A percentile compares a stretch with the other conserved stretches of the same genome.
These are phyloP conservation scores for Citrus unshiu DNA, from an alignment of 345 rosid genomes.

Conservation along the genomic window DNA sequence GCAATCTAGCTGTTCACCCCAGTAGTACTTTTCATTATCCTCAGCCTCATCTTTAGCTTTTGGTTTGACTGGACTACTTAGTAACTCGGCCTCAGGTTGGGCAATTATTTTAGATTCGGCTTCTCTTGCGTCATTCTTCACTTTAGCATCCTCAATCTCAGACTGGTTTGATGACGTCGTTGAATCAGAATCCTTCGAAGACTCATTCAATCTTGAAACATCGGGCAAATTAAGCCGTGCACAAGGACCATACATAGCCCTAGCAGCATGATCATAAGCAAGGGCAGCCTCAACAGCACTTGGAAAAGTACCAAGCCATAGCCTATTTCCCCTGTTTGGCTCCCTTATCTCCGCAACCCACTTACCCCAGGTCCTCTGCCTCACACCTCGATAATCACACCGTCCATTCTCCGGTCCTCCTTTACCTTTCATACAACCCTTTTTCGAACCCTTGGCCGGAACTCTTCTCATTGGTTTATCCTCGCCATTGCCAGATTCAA, in stretches of 20 bases:
- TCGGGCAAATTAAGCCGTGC: constrained; percentile 64
- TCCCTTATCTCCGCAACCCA: constrained; percentile 96
- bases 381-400: constrained; percentile 67
- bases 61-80: neutral
- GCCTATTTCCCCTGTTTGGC: constrained; percentile 54
- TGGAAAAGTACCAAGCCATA: constrained; percentile 87
- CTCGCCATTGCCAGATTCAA: constrained; percentile 23
- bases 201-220: neutral
- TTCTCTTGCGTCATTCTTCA: constrained; percentile 19
- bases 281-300: constrained; percentile 69
- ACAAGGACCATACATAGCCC: constrained; percentile 53
- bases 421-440: constrained; percentile 92
- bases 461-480: constrained; percentile 31
- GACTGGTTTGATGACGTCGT: constrained; percentile 36
- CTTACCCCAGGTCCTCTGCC: constrained; percentile 93
- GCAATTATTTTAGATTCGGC: constrained; percentile 10
- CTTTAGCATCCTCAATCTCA: constrained; percentile 35
- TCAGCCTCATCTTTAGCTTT: constrained; percentile 8
- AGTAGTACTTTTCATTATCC: constrained; percentile 4
- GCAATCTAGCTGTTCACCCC: neutral
- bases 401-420: constrained; percentile 78
- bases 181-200: constrained; percentile 20
- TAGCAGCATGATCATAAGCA: constrained; percentile 85
- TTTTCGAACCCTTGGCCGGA: constrained; percentile 70
- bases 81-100: neutral